Evolutionary conservation across 306 rosid species (phyloP), one percentile per base, ranked within the genome.

Genomic region (Gastrolobium bilobum): DNA sequence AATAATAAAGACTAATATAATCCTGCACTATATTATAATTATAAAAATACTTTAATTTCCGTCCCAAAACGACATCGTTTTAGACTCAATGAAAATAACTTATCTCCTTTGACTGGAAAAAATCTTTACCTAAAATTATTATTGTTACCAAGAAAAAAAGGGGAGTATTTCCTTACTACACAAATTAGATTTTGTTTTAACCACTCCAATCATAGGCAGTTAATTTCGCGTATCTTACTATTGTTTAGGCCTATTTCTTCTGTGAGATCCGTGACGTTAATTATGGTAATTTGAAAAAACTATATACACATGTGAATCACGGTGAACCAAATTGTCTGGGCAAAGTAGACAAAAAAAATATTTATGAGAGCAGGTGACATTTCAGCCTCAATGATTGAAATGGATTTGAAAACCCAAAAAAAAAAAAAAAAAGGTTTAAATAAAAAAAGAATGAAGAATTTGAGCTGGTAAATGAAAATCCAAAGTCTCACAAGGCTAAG

Each of bases 401-500:
- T 15, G 43, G 11, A 1, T 6, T 48, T 68, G 47, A 11, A 48
- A 60, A 1, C 13, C 30, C 2, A 68, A 30, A 2, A 65, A 1
- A 15, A 26, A 8, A 4, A 30, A 14, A 11, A 13, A 37, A 20
- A 20, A 20, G 26, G 26, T 20, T 20, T 20, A 20, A 20, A 13
- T 7, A 52, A 52, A 30, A 52, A 52, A 52, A 52, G 30, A 1
- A 4, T 34, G 42, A 70, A 70, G 13, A 35, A 69, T 10, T 30
- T 26, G 39, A 44, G 9, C 2, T 10, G 9, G 52, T 6, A 65
- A 37, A 42, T 7, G 8, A 34, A 14, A 42, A 71, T 10, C 34
- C 52, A 31, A 46, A 59, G 61, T 56, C 40, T 60, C 68, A 65
- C 50, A 62, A 79, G 15, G 39, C 5, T 73, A 65, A 77, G 57